These are phyloP conservation scores for Trichosanthes truncata DNA, from an alignment of 306 rosid genomes.

Conservation along the genomic window DNA sequence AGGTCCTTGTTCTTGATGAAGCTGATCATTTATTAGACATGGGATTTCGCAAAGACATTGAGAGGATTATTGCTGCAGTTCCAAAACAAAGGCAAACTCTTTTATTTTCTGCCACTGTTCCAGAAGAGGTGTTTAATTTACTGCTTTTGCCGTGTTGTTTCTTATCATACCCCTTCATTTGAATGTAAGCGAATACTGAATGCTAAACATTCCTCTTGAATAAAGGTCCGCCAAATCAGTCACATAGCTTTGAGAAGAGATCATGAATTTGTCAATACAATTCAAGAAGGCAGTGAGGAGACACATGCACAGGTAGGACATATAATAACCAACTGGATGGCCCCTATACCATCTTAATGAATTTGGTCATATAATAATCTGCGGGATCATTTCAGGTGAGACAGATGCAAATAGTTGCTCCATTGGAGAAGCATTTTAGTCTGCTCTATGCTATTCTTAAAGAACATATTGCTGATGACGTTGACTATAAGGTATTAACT, in stretches of 20 bases:
- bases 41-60: conserved; percentile 96
- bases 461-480: conserved; percentile 84
- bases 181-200: background rate
- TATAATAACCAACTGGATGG: background rate
- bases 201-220: conserved; percentile 7
- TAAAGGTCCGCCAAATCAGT: conserved; percentile 90
- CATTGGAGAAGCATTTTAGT: conserved; percentile 71
- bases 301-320: conserved; percentile 75
- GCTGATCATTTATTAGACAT: conserved; percentile 97
- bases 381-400: conserved; percentile 58
- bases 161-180: background rate
- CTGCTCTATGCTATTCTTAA: conserved; percentile 54
- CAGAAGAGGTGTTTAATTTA: conserved; percentile 51
- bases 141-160: background rate
- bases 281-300: conserved; percentile 77
- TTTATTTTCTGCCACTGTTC: conserved; percentile 88
- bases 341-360: background rate
- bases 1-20: conserved; percentile 88
- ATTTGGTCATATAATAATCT: conserved; percentile 9
- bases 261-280: conserved; percentile 79
- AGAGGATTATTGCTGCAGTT: conserved; percentile 68
- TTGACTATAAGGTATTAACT: conserved; percentile 72
- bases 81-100: conserved; percentile 94
- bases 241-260: conserved; percentile 86
- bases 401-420: conserved; percentile 68